Evolutionary conservation across 768 basidiomycete genomes (phyloP).

Genomic region (Holtermanniella nyarrowii): DNA sequence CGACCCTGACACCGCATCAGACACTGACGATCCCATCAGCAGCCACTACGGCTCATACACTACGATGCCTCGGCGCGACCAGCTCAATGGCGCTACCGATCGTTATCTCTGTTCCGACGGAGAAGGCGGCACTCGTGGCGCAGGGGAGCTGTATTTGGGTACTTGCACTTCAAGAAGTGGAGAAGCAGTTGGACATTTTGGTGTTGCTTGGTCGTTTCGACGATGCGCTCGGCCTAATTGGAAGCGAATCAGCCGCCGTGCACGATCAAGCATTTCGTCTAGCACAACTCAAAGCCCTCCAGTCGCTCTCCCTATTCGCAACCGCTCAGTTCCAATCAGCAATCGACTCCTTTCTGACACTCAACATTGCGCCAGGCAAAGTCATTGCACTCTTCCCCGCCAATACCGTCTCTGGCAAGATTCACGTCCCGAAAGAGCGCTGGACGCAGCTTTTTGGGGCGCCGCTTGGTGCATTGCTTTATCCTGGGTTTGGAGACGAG

Average conservation of each 20-base stretch:
- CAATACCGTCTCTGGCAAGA: constrained; percentile 63
- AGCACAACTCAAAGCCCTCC: constrained; percentile 57
- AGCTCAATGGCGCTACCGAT: constrained; percentile 41
- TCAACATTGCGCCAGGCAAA: constrained; percentile 86
- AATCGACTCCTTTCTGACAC: constrained; percentile 73
- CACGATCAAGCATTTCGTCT: constrained; percentile 16
- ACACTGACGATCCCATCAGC: constrained; percentile 30
- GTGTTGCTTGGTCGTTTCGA: constrained; percentile 57
- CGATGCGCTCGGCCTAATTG: constrained; percentile 70
- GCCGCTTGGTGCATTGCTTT: constrained; percentile 35
- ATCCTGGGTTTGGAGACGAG: constrained; percentile 33
- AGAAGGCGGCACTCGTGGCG: constrained; percentile 53
- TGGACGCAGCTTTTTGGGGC: constrained; percentile 85
- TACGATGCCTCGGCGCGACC: constrained; percentile 58
- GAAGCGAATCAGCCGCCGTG: constrained; percentile 52
- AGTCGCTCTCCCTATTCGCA: constrained; percentile 69
- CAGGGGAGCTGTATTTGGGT: constrained; percentile 76
- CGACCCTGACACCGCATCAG: constrained; percentile 22
- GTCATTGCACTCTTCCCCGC: constrained; percentile 77
- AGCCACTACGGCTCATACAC: constrained; percentile 39
- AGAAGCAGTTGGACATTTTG: constrained; percentile 74
- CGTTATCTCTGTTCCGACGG: constrained; percentile 58
- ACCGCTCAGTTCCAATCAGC: constrained; percentile 61
- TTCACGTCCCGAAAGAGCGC: constrained; percentile 56
- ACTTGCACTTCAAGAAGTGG: constrained; percentile 61